Evolutionary conservation across 345 rosid genomes (phyloP).

Genomic region (Eucalyptus cloeziana): DNA sequence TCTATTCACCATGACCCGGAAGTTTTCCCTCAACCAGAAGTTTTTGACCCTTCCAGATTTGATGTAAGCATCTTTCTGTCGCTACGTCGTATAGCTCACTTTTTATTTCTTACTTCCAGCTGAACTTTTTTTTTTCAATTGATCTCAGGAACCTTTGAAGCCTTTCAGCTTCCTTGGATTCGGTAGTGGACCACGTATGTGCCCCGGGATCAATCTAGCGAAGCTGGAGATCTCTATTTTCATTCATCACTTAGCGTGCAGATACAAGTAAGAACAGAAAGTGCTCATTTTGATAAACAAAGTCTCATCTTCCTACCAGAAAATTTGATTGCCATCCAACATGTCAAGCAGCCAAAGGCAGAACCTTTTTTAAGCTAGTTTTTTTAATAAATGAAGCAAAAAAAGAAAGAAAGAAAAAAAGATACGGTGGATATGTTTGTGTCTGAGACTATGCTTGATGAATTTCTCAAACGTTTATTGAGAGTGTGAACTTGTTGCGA

Average conservation of each 20-base stretch:
- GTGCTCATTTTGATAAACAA: background rate
- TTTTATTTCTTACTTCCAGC: too few relatives aligned
- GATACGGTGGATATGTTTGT: accelerated
- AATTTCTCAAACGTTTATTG: background rate
- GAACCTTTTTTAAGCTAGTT: background rate
- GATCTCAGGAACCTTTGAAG: slow-evolving; percentile 26
- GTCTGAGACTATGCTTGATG: background rate
- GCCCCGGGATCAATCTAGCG: slow-evolving; percentile 62
- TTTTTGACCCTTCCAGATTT: too few relatives aligned
- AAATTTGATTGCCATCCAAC: background rate
- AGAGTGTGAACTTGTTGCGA: background rate
- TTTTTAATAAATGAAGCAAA: background rate
- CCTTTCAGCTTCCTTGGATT: slow-evolving; percentile 55
- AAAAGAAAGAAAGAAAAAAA: background rate
- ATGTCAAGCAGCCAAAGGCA: background rate
- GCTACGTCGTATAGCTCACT: too few relatives aligned
- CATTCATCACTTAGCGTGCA: slow-evolving; percentile 49
- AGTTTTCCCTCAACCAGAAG: too few relatives aligned
- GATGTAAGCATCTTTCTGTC: too few relatives aligned
- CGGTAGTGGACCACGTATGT: slow-evolving; percentile 59
- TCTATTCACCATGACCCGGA: too few relatives aligned
- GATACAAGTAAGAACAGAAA: background rate
- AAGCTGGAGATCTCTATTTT: slow-evolving; percentile 49
- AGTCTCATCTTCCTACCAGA: background rate
- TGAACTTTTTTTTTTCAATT: too few relatives aligned